These are phyloP conservation scores for Globisporangium uncinulatum DNA, from an alignment of 352 stramenopile species.

Conservation along the genomic window DNA sequence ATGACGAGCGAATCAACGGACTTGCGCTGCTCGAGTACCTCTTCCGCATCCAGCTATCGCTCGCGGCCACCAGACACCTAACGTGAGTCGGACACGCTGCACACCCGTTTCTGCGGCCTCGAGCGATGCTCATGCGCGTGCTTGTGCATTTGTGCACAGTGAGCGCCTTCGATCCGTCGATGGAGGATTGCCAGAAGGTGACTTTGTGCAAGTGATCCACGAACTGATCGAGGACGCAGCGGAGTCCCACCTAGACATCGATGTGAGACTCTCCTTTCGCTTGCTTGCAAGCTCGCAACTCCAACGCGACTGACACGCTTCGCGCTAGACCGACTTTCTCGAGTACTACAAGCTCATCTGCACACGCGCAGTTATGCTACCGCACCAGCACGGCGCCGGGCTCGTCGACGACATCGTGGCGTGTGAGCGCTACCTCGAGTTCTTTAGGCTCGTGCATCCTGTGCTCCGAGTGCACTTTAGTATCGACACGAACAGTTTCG, in stretches of 20 bases:
- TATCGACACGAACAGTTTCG: conserved; percentile 24
- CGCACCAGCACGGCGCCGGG: conserved; percentile 23
- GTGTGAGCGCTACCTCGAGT: conserved; percentile 30
- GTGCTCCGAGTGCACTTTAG: conserved; percentile 25
- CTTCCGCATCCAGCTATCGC: conserved; percentile 31
- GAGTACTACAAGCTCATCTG: conserved; percentile 65
- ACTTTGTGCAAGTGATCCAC: conserved; percentile 22
- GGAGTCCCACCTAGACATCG: conserved; percentile 18
- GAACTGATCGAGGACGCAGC: conserved; percentile 19
- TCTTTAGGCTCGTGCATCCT: conserved; percentile 34
- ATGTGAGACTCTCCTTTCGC: conserved; percentile 11
- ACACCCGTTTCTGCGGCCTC: neutral
- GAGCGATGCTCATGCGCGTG: neutral
- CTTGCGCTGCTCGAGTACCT: conserved; percentile 43
- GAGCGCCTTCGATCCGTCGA: conserved; percentile 1
- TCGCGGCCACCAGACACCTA: conserved; percentile 14
- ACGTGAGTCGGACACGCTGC: conserved; percentile 2
- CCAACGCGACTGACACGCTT: neutral
- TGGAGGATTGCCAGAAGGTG: conserved; percentile 22
- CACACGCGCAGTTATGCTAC: conserved; percentile 44
- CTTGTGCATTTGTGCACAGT: conserved; percentile 9
- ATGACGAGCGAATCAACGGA: conserved; percentile 31
- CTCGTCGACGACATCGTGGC: conserved; percentile 33
- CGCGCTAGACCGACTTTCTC: conserved; percentile 25
- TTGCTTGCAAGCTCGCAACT: neutral